Base-by-base conservation (phyloP, 2,329 filamentous ascomycete species). In the Biscogniauxia mediterranea region DNA sequence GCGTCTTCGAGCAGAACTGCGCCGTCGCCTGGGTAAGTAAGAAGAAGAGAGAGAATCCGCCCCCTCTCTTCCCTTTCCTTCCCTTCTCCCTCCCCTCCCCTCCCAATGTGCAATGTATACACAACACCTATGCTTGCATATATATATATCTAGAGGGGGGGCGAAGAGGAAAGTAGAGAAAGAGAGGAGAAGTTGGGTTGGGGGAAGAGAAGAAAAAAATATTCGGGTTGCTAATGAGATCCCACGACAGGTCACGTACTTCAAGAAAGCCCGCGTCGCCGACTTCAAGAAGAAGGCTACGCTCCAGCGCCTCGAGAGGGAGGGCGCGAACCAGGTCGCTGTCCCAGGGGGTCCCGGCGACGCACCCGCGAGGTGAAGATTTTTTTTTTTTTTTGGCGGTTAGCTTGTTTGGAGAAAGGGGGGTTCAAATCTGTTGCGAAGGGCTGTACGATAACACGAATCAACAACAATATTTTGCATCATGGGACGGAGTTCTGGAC, bases 241-340 rank as follows among this genome's bases (percentile, higher is more conserved):
- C 64, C 55, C 51, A 57, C 38, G 23, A 58, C 69, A 95, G 92
- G 91, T 97, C 63, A 92, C 93, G 78, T 98, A 99, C 78, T 99
- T 99, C 79, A 97, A 98, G 82, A 93, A 97, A 78, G 90, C 93
- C 79, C 85, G 95, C 71, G 92, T 98, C 42, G 94, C 96, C 78
- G 95, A 99, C 69, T 85, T 91, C 72, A 91, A 96, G 70, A 92
- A 94, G 77, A 89, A 91, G 72, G 82, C 88, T 77, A 90, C 92
- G 23, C 80, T 97, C 66, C 89, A 90, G 70, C 86, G 87, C 73
- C 85, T 97, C 69, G 83, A 89, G 73, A 83, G 82, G 54, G 89
- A 94, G 75, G 90, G 90, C 65, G 91, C 90, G 13, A 80, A 83
- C 65, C 82, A 84, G 76, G 82, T 91, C 74, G 75, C 76, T 15